These are phyloP conservation scores for Opeltia flavorubescens DNA, from an alignment of 495 filamentous ascomycete genomes.

Conservation along the genomic window DNA sequence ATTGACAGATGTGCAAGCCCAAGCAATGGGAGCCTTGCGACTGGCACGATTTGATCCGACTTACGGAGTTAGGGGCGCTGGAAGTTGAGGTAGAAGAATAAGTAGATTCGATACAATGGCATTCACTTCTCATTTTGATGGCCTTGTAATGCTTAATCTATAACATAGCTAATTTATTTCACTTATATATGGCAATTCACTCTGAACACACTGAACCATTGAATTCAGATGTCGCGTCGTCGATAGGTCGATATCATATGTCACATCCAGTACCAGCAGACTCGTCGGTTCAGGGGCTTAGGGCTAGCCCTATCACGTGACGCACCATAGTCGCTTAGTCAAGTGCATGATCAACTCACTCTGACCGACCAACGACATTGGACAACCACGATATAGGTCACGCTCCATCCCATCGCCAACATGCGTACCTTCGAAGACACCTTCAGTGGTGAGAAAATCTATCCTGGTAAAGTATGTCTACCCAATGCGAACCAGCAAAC, in stretches of 20 bases:
- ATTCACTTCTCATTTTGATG: too few relatives aligned
- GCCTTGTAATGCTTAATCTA: too few relatives aligned
- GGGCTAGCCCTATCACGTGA: constrained; percentile 1
- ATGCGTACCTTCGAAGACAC: constrained; percentile 98
- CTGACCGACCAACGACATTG: too few relatives aligned
- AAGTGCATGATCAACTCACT: not conserved
- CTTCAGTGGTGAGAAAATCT: constrained; percentile 96
- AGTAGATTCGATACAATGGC: too few relatives aligned
- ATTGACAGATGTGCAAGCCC: not conserved
- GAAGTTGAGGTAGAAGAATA: too few relatives aligned
- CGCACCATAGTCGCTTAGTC: constrained; percentile 1
- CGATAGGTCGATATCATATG: not conserved
- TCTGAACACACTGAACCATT: too few relatives aligned
- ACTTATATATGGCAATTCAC: too few relatives aligned
- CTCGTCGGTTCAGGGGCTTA: not conserved
- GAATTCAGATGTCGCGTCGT: too few relatives aligned
- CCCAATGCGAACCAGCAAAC: constrained; percentile 3
- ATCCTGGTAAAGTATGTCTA: constrained; percentile 88
- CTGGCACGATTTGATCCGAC: not conserved
- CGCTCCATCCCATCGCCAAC: constrained; percentile 44
- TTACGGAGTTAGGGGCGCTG: too few relatives aligned
- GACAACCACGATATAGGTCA: too few relatives aligned
- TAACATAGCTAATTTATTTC: too few relatives aligned
- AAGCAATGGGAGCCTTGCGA: not conserved
- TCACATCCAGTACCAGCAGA: too few relatives aligned